These are phyloP conservation scores for Pestalotiopsis sp. DNA, from an alignment of 2,329 filamentous ascomycete species.

Conservation along the genomic window DNA sequence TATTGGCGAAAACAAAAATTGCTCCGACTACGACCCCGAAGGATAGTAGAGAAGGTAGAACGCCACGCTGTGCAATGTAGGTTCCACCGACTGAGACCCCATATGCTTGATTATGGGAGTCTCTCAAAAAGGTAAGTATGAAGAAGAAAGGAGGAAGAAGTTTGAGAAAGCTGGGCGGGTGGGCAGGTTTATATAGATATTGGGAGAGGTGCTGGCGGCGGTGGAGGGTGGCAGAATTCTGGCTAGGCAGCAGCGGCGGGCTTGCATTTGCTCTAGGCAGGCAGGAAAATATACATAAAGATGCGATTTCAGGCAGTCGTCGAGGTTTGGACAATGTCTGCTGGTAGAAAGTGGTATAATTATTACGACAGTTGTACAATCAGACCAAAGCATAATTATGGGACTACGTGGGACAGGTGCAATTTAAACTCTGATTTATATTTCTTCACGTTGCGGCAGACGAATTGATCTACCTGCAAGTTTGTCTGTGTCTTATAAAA, in stretches of 20 bases:
- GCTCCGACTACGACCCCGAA: slow-evolving; percentile 47
- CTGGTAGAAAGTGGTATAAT: no score
- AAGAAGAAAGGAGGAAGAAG: slow-evolving; percentile 24
- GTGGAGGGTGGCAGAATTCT: slow-evolving; percentile 8
- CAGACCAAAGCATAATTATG: neutral
- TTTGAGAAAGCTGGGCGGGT: slow-evolving; percentile 9
- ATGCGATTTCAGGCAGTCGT: neutral
- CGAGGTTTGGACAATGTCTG: neutral
- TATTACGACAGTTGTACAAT: neutral
- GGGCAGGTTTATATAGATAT: slow-evolving; percentile 14
- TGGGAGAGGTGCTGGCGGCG: neutral
- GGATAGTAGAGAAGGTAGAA: slow-evolving; percentile 46
- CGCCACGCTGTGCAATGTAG: slow-evolving; percentile 53
- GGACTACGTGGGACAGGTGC: neutral
- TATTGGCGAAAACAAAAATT: slow-evolving; percentile 44
- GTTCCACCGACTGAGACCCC: slow-evolving; percentile 39
- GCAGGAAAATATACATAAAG: neutral
- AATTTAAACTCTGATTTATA: no score
- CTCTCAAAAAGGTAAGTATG: slow-evolving; percentile 38
- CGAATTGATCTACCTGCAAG: no score
- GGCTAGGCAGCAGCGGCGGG: neutral
- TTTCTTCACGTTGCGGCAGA: no score
- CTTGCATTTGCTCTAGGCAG: no score
- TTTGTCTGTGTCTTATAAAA: no score
- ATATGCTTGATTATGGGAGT: slow-evolving; percentile 39